Percentiles rank a stretch among this genome's conserved stretches.
Evolutionary conservation across 257 asterid species (phyloP).

Genomic region (Perilla frutescens): DNA sequence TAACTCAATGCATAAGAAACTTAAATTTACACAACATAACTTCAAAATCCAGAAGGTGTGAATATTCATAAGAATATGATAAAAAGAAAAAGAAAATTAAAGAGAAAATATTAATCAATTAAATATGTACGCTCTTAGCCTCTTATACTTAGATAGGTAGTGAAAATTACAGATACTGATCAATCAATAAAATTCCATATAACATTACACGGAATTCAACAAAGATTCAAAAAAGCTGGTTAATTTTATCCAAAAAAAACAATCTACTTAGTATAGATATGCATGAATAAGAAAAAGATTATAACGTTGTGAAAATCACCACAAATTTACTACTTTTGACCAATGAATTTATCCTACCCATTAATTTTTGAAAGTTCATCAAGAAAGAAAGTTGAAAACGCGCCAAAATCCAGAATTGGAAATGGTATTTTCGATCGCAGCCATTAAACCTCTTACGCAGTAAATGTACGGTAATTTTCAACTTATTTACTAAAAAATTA

Average conservation of each 20-base stretch:
- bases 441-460: no score
- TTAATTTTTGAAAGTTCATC: no score
- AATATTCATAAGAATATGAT: neutral
- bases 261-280: neutral
- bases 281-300: slow-evolving; percentile 26
- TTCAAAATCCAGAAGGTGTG: slow-evolving; percentile 2
- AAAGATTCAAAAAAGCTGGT: slow-evolving; percentile 25
- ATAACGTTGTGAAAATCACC: slow-evolving; percentile 39
- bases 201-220: slow-evolving; percentile 1
- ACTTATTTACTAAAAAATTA: no score
- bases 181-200: neutral
- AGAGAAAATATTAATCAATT: neutral
- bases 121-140: neutral
- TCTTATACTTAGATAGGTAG: neutral
- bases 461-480: no score
- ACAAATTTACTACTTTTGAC: slow-evolving; percentile 26
- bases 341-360: slow-evolving; percentile 32
- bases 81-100: neutral
- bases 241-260: neutral
- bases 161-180: neutral
- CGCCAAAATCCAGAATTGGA: no score
- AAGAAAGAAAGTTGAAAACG: no score
- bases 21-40: slow-evolving; percentile 6
- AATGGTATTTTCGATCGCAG: no score
- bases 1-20: slow-evolving; percentile 20